phyloP scores from a whole-genome alignment of 2,329 filamentous ascomycete species.

The Pseudogymnoascus sp. region DNA sequence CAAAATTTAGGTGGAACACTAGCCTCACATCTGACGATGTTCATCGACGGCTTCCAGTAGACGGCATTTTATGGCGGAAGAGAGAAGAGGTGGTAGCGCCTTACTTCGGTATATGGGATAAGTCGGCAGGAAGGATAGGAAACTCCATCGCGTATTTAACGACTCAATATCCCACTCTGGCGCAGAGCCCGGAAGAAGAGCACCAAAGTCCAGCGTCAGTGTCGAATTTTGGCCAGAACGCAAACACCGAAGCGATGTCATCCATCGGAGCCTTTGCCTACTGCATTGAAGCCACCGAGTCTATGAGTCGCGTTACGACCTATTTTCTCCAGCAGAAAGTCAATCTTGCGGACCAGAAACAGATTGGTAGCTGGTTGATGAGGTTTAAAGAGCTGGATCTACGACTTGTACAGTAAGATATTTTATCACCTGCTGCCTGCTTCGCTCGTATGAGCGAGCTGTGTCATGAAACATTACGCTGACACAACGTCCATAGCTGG shows the following conservation, averaged over 20 bases:
- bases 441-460: not conserved
- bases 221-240: slow-evolving; percentile 11
- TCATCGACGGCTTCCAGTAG: slow-evolving; percentile 32
- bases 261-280: slow-evolving; percentile 39
- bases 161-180: slow-evolving; percentile 17
- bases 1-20: slow-evolving; percentile 29
- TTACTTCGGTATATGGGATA: slow-evolving; percentile 39
- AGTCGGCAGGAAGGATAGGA: slow-evolving; percentile 32
- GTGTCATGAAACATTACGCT: not conserved
- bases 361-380: slow-evolving; percentile 37
- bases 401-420: slow-evolving; percentile 34
- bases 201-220: slow-evolving; percentile 15
- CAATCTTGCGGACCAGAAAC: slow-evolving; percentile 31
- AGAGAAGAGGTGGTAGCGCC: slow-evolving; percentile 33
- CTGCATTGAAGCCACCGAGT: slow-evolving; percentile 39
- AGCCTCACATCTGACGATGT: slow-evolving; percentile 32
- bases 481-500: slow-evolving; percentile 27
- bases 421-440: not conserved
- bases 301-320: slow-evolving; percentile 35
- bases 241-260: slow-evolving; percentile 30
- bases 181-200: slow-evolving; percentile 9
- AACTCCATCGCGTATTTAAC: slow-evolving; percentile 34
- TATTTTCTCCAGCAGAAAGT: slow-evolving; percentile 39
- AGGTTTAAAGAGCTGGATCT: slow-evolving; percentile 41
- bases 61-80: slow-evolving; percentile 35